Evolutionary conservation across 192 early-diverging fungal species (phyloP).

Genomic region (Lobosporangium transversale): DNA sequence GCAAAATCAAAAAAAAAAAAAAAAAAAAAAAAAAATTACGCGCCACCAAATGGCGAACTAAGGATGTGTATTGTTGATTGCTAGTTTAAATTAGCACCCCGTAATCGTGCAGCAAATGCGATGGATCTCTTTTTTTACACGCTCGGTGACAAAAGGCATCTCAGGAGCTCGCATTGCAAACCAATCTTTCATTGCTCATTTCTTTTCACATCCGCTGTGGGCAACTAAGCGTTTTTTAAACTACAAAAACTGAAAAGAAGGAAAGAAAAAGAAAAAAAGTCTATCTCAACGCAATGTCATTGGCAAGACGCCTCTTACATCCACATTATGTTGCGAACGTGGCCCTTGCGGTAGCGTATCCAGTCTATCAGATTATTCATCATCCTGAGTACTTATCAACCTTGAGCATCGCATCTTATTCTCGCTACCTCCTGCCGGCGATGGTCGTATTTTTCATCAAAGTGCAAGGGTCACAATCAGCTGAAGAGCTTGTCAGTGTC

Average conservation of each 20-base stretch:
- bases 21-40: no score
- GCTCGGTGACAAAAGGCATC: no score
- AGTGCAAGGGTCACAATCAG: constrained; percentile 50
- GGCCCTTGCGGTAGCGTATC: constrained; percentile 21
- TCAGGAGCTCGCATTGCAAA: no score
- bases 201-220: no score
- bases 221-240: neutral
- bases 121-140: no score
- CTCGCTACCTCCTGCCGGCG: constrained; percentile 33
- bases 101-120: no score
- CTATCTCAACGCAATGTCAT: constrained; percentile 21
- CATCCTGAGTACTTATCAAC: constrained; percentile 28
- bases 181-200: no score
- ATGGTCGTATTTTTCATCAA: constrained; percentile 22
- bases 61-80: no score
- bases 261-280: neutral
- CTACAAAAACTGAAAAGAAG: neutral
- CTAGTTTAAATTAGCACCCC: no score
- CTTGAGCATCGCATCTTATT: constrained; percentile 18
- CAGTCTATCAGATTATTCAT: constrained; percentile 27
- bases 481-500: constrained; percentile 60
- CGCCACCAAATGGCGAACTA: no score
- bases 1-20: no score
- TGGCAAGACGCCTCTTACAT: constrained; percentile 54
- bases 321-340: constrained; percentile 56